Base-by-base conservation (phyloP, 2,329 filamentous ascomycete species). In the Monosporascus sp. region DNA sequence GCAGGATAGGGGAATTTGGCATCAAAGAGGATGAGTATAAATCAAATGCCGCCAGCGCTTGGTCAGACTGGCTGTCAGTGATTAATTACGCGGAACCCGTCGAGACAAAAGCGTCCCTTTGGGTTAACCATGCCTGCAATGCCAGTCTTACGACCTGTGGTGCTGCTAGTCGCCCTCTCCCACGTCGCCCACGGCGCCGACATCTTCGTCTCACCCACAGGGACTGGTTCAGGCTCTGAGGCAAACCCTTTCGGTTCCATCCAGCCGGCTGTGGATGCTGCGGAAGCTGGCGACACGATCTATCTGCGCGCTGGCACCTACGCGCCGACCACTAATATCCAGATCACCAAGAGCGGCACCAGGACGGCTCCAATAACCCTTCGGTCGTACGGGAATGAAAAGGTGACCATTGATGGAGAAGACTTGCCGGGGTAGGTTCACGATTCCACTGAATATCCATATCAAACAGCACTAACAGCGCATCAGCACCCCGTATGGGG, bases 371-470 rank as follows among this genome's bases (percentile, higher is more conserved):
- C 73, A 1, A 73, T 73, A 47, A 75, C 72, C 0, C 60, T 79
- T 31, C 65, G 67, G 15, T 66, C 75, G 0, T 78, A 77, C 53
- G 61, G 67, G 11, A 61, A 59, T 6, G 76, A 79, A 55, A 69
- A 69, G 43, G 74, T 76, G 2, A 68, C 75, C 51, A 68, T 78
- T 17, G 72, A 79, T 57, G 76, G 76, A 37, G 75, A 78, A 51
- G 62, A 25, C 5, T 54, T 71, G 1, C 62, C 54, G 1, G 69
- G 72, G 56, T 60, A 20, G 18, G 48, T 7, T 20, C 9, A 37
- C 31, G 7, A 17, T 9, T 37, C 31, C 1, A 24, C 31, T 37
- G 9, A 38, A 22, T 17, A 5, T 6, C 47, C 35, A 7, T 37
- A 15, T 18, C 8, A 20, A 6, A 9, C 20, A 37, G 17, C 5